Conservation (phyloP, 306 rosid species). For the Medicago lupulina region DNA sequence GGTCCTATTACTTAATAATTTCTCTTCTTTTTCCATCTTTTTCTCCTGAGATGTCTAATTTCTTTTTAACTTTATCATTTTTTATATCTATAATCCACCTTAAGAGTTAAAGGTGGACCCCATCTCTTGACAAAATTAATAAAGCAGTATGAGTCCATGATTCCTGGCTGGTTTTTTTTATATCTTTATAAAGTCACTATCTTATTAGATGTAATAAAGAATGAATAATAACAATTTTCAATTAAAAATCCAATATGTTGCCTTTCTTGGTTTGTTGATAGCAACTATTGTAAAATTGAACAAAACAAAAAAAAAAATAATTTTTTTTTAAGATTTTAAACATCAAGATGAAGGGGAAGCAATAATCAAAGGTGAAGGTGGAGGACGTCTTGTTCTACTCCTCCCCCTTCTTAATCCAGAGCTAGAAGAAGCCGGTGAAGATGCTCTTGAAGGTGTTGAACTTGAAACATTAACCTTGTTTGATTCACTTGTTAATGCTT, state of each 20-base stretch:
- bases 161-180: conserved; percentile 31
- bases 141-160: conserved; percentile 38
- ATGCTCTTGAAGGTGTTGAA: conserved; percentile 54
- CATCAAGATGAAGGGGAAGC: conserved; percentile 58
- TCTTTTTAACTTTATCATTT: background rate
- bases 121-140: background rate
- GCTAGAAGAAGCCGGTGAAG: conserved; percentile 56
- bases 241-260: conserved; percentile 34
- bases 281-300: conserved; percentile 39
- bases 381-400: conserved; percentile 79
- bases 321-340: conserved; percentile 18
- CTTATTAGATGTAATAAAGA: conserved; percentile 41
- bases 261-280: conserved; percentile 29
- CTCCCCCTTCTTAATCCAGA: conserved; percentile 70
- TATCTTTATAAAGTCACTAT: conserved; percentile 1
- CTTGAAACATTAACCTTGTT: conserved; percentile 47
- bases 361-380: conserved; percentile 72
- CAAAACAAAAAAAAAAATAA: background rate
- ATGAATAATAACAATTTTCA: conserved; percentile 45
- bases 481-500: conserved; percentile 53
- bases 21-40: background rate
- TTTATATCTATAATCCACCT: background rate
- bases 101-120: conserved; percentile 20
- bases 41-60: background rate
- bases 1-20: background rate